Conservation (phyloP, 164 flowering plant genomes). For the Umbellularia californica region DNA sequence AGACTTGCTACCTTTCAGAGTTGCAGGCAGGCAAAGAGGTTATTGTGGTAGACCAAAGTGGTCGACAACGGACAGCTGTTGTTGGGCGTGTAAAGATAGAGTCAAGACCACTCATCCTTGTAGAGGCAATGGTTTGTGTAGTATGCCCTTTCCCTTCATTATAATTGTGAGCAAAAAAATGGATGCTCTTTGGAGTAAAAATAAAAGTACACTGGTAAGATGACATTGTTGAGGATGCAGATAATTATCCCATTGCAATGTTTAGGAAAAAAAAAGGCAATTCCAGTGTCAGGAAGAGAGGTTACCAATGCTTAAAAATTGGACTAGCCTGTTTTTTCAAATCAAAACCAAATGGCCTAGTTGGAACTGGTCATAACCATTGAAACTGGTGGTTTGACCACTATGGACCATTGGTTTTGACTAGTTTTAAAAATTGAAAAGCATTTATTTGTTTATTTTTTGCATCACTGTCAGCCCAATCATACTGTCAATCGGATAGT, state of each 20-base stretch:
- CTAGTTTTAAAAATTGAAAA: no score
- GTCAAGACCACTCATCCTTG: slow-evolving; percentile 73
- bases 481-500: no score
- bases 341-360: no score
- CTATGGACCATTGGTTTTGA: no score
- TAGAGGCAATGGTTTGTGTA: slow-evolving; percentile 73
- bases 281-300: not conserved
- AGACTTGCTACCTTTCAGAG: slow-evolving; percentile 86
- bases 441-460: no score
- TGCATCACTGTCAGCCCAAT: no score
- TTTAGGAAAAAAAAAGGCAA: not conserved
- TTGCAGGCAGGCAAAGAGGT: slow-evolving; percentile 77
- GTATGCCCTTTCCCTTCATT: not conserved
- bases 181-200: not conserved
- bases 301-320: not conserved
- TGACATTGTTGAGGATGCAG: not conserved
- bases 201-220: not conserved
- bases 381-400: no score
- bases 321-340: no score
- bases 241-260: no score
- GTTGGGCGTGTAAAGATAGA: slow-evolving; percentile 94
- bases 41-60: slow-evolving; percentile 66
- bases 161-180: not conserved
- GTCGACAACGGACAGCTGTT: slow-evolving; percentile 66
- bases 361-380: no score